A percentile compares a stretch with the other conserved stretches of the same genome.
Conservation (phyloP, 1,284 basidiomycete species). For the Cutaneotrichosporon dermatis region DNA sequence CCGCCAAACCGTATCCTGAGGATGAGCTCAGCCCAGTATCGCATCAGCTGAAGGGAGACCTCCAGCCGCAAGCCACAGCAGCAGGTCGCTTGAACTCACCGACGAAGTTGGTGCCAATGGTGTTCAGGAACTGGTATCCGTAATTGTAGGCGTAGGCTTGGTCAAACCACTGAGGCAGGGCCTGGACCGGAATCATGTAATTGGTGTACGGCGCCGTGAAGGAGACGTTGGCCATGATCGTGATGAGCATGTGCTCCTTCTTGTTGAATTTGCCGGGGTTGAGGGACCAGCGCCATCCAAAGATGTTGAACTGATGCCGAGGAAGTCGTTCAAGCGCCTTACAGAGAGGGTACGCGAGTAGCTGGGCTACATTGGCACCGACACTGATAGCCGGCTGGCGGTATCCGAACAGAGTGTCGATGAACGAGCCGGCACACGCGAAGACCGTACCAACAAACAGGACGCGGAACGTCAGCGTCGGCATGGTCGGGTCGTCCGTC, state of each 20-base stretch:
- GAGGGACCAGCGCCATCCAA: constrained; percentile 21
- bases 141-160: constrained; percentile 45
- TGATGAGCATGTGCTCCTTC: constrained; percentile 44
- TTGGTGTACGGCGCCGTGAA: constrained; percentile 45
- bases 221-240: constrained; percentile 39
- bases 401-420: constrained; percentile 57
- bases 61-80: too few relatives aligned
- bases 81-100: constrained; percentile 24
- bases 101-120: constrained; percentile 53
- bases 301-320: not conserved
- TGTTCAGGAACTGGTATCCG: constrained; percentile 46
- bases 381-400: constrained; percentile 35
- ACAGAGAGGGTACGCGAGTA: constrained; percentile 28
- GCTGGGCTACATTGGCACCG: constrained; percentile 35
- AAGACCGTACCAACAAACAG: constrained; percentile 61
- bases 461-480: constrained; percentile 77
- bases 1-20: constrained; percentile 50
- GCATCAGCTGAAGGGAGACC: too few relatives aligned
- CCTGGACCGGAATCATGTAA: constrained; percentile 42
- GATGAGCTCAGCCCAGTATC: too few relatives aligned
- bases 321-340: constrained; percentile 17
- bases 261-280: constrained; percentile 55
- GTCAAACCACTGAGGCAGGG: constrained; percentile 39
- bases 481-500: constrained; percentile 70
- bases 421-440: constrained; percentile 57